Base-by-base conservation (phyloP, 2,329 filamentous ascomycete species). In the Penicillium palitans region DNA sequence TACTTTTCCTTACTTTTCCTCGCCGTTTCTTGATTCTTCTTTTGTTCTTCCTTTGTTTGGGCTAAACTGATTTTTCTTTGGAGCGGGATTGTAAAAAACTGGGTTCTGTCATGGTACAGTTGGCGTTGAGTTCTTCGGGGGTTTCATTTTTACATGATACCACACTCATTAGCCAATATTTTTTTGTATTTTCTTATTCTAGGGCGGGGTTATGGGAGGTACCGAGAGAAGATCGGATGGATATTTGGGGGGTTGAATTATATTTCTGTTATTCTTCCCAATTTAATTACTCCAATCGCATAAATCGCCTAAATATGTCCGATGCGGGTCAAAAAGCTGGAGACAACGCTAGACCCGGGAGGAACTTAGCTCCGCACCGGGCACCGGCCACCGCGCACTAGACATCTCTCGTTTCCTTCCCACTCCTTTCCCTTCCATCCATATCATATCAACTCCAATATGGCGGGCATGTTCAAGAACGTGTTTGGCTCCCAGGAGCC, bases 321-420 rank as follows among this genome's bases (percentile, higher is more conserved):
- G 29, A 47, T 47, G 45, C 49, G 49, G 58, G 67, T 17, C 65
- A 65, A 55, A 73, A 69, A 59, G 58, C 73, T 46, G 72, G 75
- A 63, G 74, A 78, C 33, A 62, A 74, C 49, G 80, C 80, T 9
- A 82, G 78, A 10, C 79, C 78, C 44, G 78, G 55, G 78, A 1
- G 48, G 59, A 67, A 65, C 65, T 65, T 65, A 64, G 66, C 63
- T 67, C 64, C 64, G 64, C 59, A 67, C 63, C 46, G 42, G 50
- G 31, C 45, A 48, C 45, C 13, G n/a, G 4, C 61, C 56, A 65
- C 62, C 33, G 27, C 31, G 31, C 31, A 33, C 12, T 33, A 33
- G 25, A 27, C 40, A 45, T 42, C 55, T 57, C 55, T 59, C 59
- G 47, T 54, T 64, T 66, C 65, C 59, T 61, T 62, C 60, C 55